Evolutionary conservation across 179 eudicot genomes (phyloP).

Genomic region (Drosera spatulata): DNA sequence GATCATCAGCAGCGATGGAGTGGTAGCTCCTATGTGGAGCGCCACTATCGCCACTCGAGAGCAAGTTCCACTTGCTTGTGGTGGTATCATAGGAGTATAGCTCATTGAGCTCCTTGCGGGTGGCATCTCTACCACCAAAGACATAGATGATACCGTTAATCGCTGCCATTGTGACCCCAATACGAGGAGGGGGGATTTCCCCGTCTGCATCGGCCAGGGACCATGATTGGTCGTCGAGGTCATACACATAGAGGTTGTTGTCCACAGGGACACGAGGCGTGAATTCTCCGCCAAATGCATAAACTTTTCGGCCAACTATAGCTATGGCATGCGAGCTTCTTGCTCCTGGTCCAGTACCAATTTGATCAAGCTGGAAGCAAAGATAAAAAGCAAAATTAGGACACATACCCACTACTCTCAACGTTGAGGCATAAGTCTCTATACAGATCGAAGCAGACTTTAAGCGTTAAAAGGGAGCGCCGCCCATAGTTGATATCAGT

Average conservation of each 20-base stretch:
- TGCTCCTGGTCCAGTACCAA: slow-evolving; percentile 77
- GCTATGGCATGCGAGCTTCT: slow-evolving; percentile 95
- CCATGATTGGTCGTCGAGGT: slow-evolving; percentile 62
- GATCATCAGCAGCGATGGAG: slow-evolving; percentile 51
- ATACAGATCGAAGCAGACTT: too few species aligned
- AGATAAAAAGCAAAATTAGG: not conserved
- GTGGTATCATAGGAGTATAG: slow-evolving; percentile 64
- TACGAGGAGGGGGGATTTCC: slow-evolving; percentile 78
- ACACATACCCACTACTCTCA: too few species aligned
- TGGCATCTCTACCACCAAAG: slow-evolving; percentile 78
- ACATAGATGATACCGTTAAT: slow-evolving; percentile 55
- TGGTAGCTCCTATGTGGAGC: slow-evolving; percentile 83
- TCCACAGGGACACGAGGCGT: slow-evolving; percentile 87
- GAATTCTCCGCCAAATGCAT: slow-evolving; percentile 88
- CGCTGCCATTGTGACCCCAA: slow-evolving; percentile 85
- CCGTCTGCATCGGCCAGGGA: slow-evolving; percentile 49
- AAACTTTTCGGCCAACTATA: slow-evolving; percentile 53
- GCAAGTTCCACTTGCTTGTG: slow-evolving; percentile 54
- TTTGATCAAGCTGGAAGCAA: slow-evolving; percentile 51
- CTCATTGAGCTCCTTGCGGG: slow-evolving; percentile 79
- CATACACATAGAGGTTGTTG: slow-evolving; percentile 57
- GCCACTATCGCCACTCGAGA: slow-evolving; percentile 46
- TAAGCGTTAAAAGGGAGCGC: too few species aligned
- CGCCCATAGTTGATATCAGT: too few species aligned
- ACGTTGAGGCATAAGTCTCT: too few species aligned